Percentiles rank a stretch among this genome's conserved stretches.
Conservation (phyloP, 2,329 filamentous ascomycete genomes). For the Pestalotiopsis fici region DNA sequence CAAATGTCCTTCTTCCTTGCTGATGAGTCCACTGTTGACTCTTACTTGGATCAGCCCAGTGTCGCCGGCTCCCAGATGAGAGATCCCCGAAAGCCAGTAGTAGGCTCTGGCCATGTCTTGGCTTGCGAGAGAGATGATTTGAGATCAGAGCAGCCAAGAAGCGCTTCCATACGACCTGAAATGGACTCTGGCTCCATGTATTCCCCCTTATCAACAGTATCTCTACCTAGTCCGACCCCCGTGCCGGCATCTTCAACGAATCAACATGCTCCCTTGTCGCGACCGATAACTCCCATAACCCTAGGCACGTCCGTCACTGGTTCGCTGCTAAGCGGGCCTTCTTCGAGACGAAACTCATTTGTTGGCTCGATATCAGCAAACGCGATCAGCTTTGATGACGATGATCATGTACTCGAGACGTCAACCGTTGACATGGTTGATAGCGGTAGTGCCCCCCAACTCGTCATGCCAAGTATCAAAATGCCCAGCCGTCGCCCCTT, state of each 20-base stretch:
- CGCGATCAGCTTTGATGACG: constrained; percentile 46
- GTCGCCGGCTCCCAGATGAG: constrained; percentile 21
- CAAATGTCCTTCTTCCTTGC: constrained; percentile 55
- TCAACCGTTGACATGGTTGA: constrained; percentile 40
- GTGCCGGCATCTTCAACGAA: constrained; percentile 25
- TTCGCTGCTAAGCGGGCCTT: constrained; percentile 48
- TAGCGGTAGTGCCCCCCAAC: constrained; percentile 64
- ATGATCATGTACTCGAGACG: constrained; percentile 46
- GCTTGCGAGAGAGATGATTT: constrained; percentile 21
- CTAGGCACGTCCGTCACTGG: constrained; percentile 39
- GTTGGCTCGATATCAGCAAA: constrained; percentile 49
- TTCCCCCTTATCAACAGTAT: constrained; percentile 31
- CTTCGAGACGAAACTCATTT: constrained; percentile 54
- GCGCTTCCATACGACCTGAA: constrained; percentile 11
- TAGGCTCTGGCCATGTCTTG: constrained; percentile 11
- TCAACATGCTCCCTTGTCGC: constrained; percentile 35
- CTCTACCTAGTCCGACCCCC: constrained; percentile 31
- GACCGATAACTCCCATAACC: constrained; percentile 47
- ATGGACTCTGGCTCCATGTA: constrained; percentile 18
- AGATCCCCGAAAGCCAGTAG: constrained; percentile 31
- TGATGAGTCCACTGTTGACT: constrained; percentile 50
- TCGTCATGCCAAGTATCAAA: constrained; percentile 96
- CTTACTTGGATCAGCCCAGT: constrained; percentile 33
- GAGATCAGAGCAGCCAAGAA: constrained; percentile 17
- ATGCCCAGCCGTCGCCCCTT: constrained; percentile 90